Conservation (phyloP, 306 rosid species). For the Fagus crenata region DNA sequence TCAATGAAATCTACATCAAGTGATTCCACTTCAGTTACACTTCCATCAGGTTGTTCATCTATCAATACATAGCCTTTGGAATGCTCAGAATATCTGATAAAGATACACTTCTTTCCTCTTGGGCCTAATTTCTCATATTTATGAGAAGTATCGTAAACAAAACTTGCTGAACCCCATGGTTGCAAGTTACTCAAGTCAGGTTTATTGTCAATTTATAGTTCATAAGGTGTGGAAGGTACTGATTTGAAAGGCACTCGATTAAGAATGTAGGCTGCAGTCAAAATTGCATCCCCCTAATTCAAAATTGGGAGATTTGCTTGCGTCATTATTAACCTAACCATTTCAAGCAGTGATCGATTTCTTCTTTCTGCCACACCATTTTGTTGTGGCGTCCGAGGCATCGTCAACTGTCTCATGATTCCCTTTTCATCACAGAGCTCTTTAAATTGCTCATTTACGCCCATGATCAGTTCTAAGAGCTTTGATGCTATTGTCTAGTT, state of each 20-base stretch:
- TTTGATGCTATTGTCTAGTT: not conserved
- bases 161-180: not conserved
- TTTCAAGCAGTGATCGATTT: not conserved
- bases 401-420: not conserved
- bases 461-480: not conserved
- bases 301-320: not conserved
- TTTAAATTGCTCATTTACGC: not conserved
- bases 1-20: not conserved
- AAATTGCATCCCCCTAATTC: not conserved
- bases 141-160: not conserved
- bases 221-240: not conserved
- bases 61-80: constrained; percentile 5
- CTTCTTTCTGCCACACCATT: not conserved
- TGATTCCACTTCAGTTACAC: not conserved
- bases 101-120: not conserved
- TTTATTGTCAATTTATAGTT: not conserved
- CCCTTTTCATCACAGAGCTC: not conserved
- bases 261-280: not conserved
- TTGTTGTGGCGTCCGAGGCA: not conserved
- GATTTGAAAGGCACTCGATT: not conserved
- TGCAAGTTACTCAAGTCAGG: not conserved
- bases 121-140: not conserved
- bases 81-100: not conserved
- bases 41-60: not conserved
- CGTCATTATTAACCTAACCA: constrained; percentile 4